Base-by-base conservation (phyloP, 2,329 filamentous ascomycete genomes). In the Exophiala alcalophila region DNA sequence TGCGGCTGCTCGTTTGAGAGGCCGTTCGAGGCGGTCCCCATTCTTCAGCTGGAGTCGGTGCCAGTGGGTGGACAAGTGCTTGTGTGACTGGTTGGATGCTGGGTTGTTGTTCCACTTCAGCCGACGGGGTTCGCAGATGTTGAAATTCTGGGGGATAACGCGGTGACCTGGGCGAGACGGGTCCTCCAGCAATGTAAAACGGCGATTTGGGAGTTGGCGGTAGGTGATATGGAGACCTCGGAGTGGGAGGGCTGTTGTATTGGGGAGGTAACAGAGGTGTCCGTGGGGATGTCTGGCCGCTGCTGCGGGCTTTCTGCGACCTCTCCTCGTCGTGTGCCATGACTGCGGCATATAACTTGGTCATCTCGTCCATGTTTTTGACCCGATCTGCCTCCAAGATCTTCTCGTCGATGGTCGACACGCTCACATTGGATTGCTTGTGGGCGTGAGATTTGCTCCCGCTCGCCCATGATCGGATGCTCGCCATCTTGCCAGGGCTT, bases 281-380 rank as follows among this genome's bases (percentile, higher is more conserved):
- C 30, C 47, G 41, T 10, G 53, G 53, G n/a, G 50, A 50, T 12
- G 47, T 43, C 27, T 47, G 49, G 10, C 38, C 38, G 36, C 50
- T 54, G 31, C 41, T 51, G 9, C 41, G 43, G 31, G 45, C 40
- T 16, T 44, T 47, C 19, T 42, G 28, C 10, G 41, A 36, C 37
- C 70, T 74, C 50, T 70, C 67, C 31, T 72, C 74, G 52, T 96
- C 90, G 57, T 94, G 86, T 63, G 89, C 87, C 81, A 95, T 84
- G 52, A 95, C 90, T 55, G 89, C 84, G 49, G 83, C 88, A 67
- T 96, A 97, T 62, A 97, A 81, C 57, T 86, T 81, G 64, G 95
- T 89, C 65, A 96, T 81, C 62, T 95, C 86, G 53, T 83, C 74
- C 64, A 92, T 82, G 51, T 86, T 81, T 69, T 83, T 83, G 59